These are phyloP conservation scores for Apiosordaria backusii DNA, from an alignment of 495 filamentous ascomycete species.

Conservation along the genomic window DNA sequence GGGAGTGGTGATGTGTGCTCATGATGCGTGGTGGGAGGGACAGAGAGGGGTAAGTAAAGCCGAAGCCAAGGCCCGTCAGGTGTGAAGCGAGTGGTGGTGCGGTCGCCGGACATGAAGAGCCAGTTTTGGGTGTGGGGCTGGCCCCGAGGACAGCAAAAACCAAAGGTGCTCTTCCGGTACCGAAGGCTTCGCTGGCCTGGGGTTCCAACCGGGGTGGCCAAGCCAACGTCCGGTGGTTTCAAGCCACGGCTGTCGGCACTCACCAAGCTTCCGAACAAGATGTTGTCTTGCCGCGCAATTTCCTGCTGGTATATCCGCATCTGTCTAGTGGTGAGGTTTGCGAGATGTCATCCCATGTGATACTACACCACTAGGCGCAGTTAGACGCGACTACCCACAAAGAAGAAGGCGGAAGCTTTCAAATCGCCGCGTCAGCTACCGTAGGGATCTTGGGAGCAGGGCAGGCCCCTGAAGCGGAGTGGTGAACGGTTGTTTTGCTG, in stretches of 20 bases:
- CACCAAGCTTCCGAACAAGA: not conserved
- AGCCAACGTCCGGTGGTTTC: not conserved
- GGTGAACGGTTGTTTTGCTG: not conserved
- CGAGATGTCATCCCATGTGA: not conserved
- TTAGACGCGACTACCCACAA: not conserved
- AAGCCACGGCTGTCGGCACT: conserved; percentile 15
- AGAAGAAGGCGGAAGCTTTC: not conserved
- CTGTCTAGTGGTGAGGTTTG: not conserved
- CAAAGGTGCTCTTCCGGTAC: not conserved
- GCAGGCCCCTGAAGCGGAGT: not conserved
- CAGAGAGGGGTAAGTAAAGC: conserved; percentile 4
- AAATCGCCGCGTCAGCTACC: not conserved
- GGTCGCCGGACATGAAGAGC: not conserved
- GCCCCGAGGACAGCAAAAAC: not conserved
- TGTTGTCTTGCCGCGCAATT: not conserved
- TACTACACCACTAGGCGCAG: not conserved
- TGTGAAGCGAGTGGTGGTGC: not conserved
- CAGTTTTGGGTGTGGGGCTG: not conserved
- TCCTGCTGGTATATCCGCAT: not conserved
- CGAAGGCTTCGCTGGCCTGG: conserved; percentile 3
- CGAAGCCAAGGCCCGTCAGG: conserved; percentile 28
- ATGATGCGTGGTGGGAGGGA: not conserved
- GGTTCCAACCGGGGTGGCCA: conserved; percentile 4
- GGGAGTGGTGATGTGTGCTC: not conserved
- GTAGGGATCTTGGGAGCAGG: not conserved